Evolutionary conservation across 306 rosid species (phyloP), one percentile per base, ranked within the genome.

Genomic region (Canavalia ensiformis): DNA sequence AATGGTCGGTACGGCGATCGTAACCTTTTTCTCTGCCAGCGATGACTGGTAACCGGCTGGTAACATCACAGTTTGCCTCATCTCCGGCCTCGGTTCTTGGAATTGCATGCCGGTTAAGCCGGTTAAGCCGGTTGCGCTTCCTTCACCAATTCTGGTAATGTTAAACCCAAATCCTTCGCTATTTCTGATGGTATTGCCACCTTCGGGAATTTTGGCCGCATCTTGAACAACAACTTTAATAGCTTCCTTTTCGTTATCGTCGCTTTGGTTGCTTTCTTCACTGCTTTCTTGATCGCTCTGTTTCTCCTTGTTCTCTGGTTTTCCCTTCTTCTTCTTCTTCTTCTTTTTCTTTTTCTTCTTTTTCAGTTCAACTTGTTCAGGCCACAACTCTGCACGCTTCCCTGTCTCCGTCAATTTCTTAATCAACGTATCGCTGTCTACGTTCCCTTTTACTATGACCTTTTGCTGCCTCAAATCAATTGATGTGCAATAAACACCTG

Each of bases 341-440:
- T 83, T 83, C 57, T 83, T 82, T 4, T 82, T 83, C 63, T 83
- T 83, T 33, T 83, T 91, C 31, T 83, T 83, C 52, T 83, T 83
- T 0, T 62, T 62, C 47, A 74, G 5, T 31, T 83, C 83, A 0
- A 68, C 41, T 5, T 80, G 86, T 34, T 88, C 88, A 1, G 97
- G 97, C 98, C 97, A 91, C 13, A 90, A 55, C 72, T 95, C 97
- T 4, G 93, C 97, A 41, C 81, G 95, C 54, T 84, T 92, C 3
- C 92, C 93, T 4, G 90, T 60, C 72, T 87, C 89, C 4, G 51
- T 42, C 30, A 95, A 12, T 37, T 62, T 89, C 67, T 82, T 92
- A 1, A 92, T 90, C 89, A 95, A 45, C 11, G 89, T 86, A 30
- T 88, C 88, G 3, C 85, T 66, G 59, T 87, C 88, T 6, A 90